Conservation (phyloP, 73 alveolate genomes). For the Tetrahymena borealis region DNA sequence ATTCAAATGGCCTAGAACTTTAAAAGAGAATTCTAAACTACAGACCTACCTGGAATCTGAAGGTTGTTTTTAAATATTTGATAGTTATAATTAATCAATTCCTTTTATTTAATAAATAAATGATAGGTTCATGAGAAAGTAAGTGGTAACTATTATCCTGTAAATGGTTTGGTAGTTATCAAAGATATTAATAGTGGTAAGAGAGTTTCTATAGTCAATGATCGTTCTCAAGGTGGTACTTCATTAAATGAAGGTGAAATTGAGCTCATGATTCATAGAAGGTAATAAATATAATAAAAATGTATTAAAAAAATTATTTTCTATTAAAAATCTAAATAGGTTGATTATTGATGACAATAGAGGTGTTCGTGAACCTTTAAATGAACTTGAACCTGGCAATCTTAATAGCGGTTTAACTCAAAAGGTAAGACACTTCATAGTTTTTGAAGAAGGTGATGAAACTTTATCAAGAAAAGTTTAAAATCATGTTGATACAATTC, state of each 20-base stretch:
- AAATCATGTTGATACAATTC: too few relatives aligned
- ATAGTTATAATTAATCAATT: too few relatives aligned
- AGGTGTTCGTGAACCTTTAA: conserved; percentile 74
- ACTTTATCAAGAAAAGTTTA: too few relatives aligned
- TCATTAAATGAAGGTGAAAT: conserved; percentile 64
- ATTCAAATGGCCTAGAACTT: conserved; percentile 56
- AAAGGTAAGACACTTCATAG: too few relatives aligned
- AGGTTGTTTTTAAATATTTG: too few relatives aligned
- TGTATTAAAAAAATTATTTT: too few relatives aligned
- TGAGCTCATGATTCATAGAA: conserved; percentile 79
- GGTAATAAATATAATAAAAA: too few relatives aligned
- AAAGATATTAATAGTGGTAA: conserved; percentile 13
- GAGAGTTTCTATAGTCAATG: conserved; percentile 48
- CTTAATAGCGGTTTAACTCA: too few relatives aligned
- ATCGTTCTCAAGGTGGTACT: conserved; percentile 84
- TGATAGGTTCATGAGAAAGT: conserved; percentile 31
- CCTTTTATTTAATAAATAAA: too few relatives aligned
- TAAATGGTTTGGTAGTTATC: conserved; percentile 40
- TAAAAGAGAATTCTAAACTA: conserved; percentile 42
- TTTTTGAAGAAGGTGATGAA: too few relatives aligned
- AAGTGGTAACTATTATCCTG: conserved; percentile 60
- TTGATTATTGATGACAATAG: conserved; percentile 67
- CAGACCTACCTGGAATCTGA: conserved; percentile 50
- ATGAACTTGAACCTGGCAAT: conserved; percentile 59
- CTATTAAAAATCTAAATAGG: too few relatives aligned